These are phyloP conservation scores for Penicillium simplicissimum DNA, from an alignment of 495 filamentous ascomycete genomes.

Conservation along the genomic window DNA sequence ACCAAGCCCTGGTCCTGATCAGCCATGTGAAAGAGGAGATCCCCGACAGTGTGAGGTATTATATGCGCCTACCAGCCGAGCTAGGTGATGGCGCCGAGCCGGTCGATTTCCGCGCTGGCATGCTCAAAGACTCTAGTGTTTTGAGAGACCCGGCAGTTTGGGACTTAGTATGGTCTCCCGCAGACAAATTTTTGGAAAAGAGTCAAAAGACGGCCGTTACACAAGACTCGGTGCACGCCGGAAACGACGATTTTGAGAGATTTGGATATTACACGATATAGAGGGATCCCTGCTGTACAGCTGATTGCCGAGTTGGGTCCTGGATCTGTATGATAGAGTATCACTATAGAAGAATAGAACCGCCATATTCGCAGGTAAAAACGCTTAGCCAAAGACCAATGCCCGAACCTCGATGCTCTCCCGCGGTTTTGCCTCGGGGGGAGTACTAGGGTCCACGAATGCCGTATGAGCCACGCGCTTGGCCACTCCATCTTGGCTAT, in stretches of 20 bases:
- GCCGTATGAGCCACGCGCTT: background rate
- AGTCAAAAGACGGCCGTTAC: background rate
- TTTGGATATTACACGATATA: constrained; percentile 11
- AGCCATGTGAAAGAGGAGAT: constrained; percentile 91
- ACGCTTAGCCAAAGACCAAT: background rate
- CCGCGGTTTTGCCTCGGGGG: background rate
- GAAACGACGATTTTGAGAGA: background rate
- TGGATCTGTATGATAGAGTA: background rate
- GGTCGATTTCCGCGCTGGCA: constrained; percentile 41
- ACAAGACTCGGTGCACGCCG: background rate
- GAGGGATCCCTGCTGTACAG: background rate
- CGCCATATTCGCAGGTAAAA: background rate
- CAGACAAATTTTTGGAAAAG: constrained; percentile 13
- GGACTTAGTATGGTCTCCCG: constrained; percentile 33
- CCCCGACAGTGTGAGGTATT: constrained; percentile 73
- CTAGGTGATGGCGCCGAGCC: constrained; percentile 43
- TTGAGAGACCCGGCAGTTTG: constrained; percentile 29
- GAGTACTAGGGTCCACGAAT: background rate
- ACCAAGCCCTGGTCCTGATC: constrained; percentile 81
- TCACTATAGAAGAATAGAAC: constrained; percentile 3
- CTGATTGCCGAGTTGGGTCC: background rate
- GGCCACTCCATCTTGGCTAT: background rate
- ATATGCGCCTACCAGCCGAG: constrained; percentile 69
- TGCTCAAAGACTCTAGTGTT: constrained; percentile 21
- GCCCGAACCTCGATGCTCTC: background rate